Evolutionary conservation across 176 grass and related monocot species (phyloP), one percentile per base, ranked within the genome.

Genomic region (Musa beccarii): DNA sequence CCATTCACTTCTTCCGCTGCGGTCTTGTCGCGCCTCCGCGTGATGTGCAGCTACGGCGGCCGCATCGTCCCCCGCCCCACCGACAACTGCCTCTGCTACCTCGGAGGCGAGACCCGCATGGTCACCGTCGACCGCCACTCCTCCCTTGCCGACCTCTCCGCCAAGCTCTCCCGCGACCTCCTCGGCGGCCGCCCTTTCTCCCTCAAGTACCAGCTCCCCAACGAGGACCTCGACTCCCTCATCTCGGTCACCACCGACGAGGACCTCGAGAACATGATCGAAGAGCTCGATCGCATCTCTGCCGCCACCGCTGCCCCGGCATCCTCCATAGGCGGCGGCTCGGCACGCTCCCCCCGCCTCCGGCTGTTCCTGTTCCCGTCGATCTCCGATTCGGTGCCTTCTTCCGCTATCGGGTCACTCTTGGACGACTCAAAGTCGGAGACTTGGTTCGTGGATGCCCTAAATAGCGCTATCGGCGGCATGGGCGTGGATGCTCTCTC

Each of bases 181-280:
- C 95, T 94, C 14, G 61, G 76, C 19, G 88, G 91, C 59, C 43
- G 10, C 0, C 89, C 95, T 21, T 99, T 99, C 83, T 84, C 91
- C n/a, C 82, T 99, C 84, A 99, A 99, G 91, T 99, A 94, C 81
- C 95, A 99, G 83, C 90, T 99, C 17, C 95, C 95, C 24, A 89
- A 99, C 86, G 95, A 99, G 82, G 95, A 99, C 80, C 88, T 99
- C 59, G 95, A 99, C 66, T 89, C 91, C 1, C 86, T 99, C 65
- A 92, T 99, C 88, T 99, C 95, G 20, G 85, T 99, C 51, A 89
- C 95, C 34, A 92, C 88, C 9, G 95, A 99, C 63, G 95, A 99
- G 86, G 95, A 99, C 80, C 86, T 94, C 69, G 95, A 99, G 73
- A 99, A 99, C 84, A 88, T 99, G 69, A 80, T 99, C 64, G 95